Evolutionary conservation across 352 stramenopile species (phyloP).

Genomic region (Phytopythium montanum): DNA sequence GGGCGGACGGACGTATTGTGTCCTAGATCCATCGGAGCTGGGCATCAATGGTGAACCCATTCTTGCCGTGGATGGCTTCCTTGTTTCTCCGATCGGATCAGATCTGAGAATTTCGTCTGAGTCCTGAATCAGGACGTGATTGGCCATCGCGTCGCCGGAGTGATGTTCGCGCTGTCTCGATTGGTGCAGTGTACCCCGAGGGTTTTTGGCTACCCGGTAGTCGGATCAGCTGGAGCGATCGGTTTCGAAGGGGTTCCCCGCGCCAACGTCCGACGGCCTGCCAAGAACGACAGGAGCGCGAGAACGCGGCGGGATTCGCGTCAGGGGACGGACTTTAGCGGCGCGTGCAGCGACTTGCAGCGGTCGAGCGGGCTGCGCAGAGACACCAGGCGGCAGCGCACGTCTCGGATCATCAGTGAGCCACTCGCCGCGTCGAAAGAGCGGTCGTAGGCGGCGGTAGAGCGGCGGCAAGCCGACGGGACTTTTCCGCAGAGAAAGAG

Average conservation of each 20-base stretch:
- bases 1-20: not conserved
- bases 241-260: constrained; percentile 5
- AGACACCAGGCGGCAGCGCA: not conserved
- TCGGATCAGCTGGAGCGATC: constrained; percentile 1
- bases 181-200: not conserved
- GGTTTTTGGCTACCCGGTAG: not conserved
- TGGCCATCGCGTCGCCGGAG: not conserved
- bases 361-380: not conserved
- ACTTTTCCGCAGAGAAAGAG: constrained; percentile 3
- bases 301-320: not conserved
- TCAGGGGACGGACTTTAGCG: not conserved
- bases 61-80: not conserved
- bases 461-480: not conserved
- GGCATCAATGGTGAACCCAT: not conserved
- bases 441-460: not conserved
- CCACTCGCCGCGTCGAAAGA: not conserved
- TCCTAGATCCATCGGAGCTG: no score
- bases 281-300: constrained; percentile 9
- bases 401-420: not conserved
- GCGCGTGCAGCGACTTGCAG: not conserved
- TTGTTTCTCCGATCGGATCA: not conserved
- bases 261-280: not conserved
- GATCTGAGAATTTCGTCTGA: not conserved
- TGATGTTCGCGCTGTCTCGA: not conserved
- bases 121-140: constrained; percentile 2